These are phyloP conservation scores for Tolypocladium guangdongense DNA, from an alignment of 2,329 filamentous ascomycete species.

Conservation along the genomic window DNA sequence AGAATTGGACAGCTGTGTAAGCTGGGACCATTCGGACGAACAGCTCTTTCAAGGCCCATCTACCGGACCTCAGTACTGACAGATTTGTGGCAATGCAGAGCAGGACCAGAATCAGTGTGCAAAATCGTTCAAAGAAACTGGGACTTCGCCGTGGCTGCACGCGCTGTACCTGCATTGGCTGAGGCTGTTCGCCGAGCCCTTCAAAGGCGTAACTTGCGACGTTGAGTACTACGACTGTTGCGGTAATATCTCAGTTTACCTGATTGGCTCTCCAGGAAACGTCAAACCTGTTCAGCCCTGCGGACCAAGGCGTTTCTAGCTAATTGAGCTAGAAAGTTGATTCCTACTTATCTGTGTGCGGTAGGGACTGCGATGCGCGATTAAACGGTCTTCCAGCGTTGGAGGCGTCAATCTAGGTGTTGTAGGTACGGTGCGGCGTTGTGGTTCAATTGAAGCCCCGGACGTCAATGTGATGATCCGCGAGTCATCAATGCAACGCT, in stretches of 20 bases:
- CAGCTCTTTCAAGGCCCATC: not conserved
- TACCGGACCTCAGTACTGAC: not conserved
- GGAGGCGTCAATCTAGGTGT: too few species aligned
- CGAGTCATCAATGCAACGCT: too few species aligned
- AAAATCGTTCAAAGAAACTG: slow-evolving; percentile 44
- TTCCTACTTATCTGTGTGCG: too few species aligned
- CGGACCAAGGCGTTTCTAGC: slow-evolving; percentile 56
- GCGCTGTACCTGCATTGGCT: slow-evolving; percentile 49
- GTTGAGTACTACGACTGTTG: slow-evolving; percentile 28
- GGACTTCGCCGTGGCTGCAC: slow-evolving; percentile 56
- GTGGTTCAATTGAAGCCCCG: too few species aligned
- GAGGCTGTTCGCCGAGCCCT: slow-evolving; percentile 52
- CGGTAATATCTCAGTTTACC: slow-evolving; percentile 1
- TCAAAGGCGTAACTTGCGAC: slow-evolving; percentile 58
- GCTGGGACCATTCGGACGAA: not conserved
- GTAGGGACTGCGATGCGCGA: too few species aligned
- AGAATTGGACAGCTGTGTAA: not conserved
- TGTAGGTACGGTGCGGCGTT: too few species aligned
- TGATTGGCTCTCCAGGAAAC: slow-evolving; percentile 23
- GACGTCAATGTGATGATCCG: too few species aligned
- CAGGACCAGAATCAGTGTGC: slow-evolving; percentile 55
- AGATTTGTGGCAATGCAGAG: slow-evolving; percentile 47
- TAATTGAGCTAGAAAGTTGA: too few species aligned
- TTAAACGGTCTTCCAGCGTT: too few species aligned
- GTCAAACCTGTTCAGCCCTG: slow-evolving; percentile 45